A percentile compares a stretch with the other conserved stretches of the same genome.
phyloP scores from a whole-genome alignment of 345 rosid species.

The Gossypium sturtianum region DNA sequence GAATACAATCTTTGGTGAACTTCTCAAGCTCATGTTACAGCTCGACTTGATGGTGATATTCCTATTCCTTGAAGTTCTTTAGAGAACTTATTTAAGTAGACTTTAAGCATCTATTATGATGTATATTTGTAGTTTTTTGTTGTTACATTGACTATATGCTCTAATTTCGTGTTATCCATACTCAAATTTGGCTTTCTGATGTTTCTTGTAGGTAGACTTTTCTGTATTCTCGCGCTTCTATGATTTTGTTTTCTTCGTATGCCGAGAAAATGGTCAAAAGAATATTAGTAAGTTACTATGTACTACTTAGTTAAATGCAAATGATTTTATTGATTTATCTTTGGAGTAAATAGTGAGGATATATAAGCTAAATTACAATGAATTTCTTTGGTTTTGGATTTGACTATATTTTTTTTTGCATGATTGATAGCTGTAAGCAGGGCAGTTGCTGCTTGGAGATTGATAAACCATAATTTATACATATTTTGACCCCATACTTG shows the following conservation, averaged over 20 bases:
- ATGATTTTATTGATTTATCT: background rate
- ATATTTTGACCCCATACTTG: too few species aligned
- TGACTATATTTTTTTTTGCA: conserved; percentile 5
- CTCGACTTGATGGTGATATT: conserved; percentile 60
- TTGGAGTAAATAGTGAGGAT: background rate
- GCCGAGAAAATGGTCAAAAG: conserved; percentile 94
- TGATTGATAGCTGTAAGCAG: conserved; percentile 65
- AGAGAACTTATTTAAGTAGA: background rate
- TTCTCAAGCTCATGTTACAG: conserved; percentile 64
- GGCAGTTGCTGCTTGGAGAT: conserved; percentile 87
- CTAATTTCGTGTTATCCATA: background rate
- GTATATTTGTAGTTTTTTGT: background rate
- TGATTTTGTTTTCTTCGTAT: conserved; percentile 93
- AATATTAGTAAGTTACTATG: conserved; percentile 65
- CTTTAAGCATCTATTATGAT: background rate
- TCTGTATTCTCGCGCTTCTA: conserved; percentile 70
- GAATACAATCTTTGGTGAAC: conserved; percentile 58
- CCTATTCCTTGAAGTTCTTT: conserved; percentile 9
- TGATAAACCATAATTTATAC: too few species aligned
- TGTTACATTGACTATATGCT: background rate
- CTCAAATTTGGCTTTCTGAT: conserved; percentile 5
- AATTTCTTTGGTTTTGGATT: background rate
- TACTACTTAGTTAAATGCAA: background rate
- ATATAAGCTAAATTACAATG: background rate
- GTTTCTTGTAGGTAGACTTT: conserved; percentile 53